phyloP scores from a whole-genome alignment of 1,139 yeast species.

The Candida glucosophila region DNA sequence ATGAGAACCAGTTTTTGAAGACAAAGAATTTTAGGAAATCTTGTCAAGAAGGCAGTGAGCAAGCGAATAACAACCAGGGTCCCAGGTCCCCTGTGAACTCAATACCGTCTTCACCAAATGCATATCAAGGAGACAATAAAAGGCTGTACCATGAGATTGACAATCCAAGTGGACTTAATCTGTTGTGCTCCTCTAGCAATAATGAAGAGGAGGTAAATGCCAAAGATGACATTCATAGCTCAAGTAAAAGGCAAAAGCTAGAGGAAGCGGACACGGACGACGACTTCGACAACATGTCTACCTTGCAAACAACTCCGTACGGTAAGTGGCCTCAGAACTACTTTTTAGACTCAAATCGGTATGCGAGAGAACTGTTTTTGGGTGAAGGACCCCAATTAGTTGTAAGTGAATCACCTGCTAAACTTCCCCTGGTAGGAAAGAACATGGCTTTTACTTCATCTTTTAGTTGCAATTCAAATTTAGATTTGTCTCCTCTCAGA shows the following conservation, averaged over 20 bases:
- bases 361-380: too few species aligned
- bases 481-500: slow-evolving; percentile 54
- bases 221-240: too few species aligned
- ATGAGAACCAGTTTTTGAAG: slow-evolving; percentile 74
- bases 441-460: slow-evolving; percentile 46
- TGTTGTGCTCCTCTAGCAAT: too few species aligned
- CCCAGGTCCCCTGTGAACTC: slow-evolving; percentile 14
- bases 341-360: too few species aligned
- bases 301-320: slow-evolving; percentile 9
- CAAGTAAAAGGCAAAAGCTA: too few species aligned
- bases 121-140: slow-evolving; percentile 7
- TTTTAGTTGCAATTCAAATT: slow-evolving; percentile 57
- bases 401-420: slow-evolving; percentile 28
- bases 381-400: slow-evolving; percentile 19
- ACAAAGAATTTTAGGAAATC: slow-evolving; percentile 41
- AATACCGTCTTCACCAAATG: slow-evolving; percentile 29
- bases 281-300: slow-evolving; percentile 19
- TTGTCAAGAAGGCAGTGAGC: slow-evolving; percentile 40
- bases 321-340: too few species aligned
- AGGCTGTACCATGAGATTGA: too few species aligned
- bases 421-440: slow-evolving; percentile 35
- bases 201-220: too few species aligned
- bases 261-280: slow-evolving; percentile 5
- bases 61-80: slow-evolving; percentile 7
- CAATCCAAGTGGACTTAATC: too few species aligned